phyloP scores from a whole-genome alignment of 1,139 yeast species.

The Debaryomyces robertsiae region DNA sequence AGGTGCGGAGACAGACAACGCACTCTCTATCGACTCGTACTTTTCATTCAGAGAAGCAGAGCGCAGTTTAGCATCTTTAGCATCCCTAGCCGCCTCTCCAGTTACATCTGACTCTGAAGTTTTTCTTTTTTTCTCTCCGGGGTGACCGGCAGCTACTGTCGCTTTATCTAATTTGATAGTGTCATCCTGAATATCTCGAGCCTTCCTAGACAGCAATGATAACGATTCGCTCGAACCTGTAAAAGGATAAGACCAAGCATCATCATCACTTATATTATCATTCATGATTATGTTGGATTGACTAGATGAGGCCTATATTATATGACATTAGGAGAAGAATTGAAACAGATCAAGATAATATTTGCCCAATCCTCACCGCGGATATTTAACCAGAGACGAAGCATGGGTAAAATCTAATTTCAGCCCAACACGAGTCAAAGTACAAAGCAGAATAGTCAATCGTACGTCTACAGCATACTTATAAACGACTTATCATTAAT shows the following conservation, averaged over 20 bases:
- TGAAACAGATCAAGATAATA: neutral
- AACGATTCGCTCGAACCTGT: conserved; percentile 44
- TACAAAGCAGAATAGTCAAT: too few species aligned
- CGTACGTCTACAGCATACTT: conserved; percentile 3
- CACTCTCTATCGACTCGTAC: neutral
- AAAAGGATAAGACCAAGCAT: conserved; percentile 49
- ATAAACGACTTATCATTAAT: conserved; percentile 18
- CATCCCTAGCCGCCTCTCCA: neutral
- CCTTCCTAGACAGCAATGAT: conserved; percentile 13
- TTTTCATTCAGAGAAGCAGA: neutral
- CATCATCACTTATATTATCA: conserved; percentile 26
- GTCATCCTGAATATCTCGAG: neutral
- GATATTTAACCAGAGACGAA: too few species aligned
- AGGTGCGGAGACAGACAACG: conserved; percentile 6
- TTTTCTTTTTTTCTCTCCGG: neutral
- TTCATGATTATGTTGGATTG: conserved; percentile 3
- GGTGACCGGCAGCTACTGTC: neutral
- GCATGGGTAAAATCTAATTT: too few species aligned
- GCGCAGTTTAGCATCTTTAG: neutral
- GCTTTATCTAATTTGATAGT: neutral
- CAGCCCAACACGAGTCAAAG: too few species aligned
- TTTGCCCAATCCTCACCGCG: conserved; percentile 2
- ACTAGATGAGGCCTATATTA: too few species aligned
- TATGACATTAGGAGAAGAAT: neutral
- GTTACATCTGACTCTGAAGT: neutral